Evolutionary conservation across 2,329 filamentous ascomycete species (phyloP), one percentile per base, ranked within the genome.

Genomic region (Penicillium sclerotiorum): DNA sequence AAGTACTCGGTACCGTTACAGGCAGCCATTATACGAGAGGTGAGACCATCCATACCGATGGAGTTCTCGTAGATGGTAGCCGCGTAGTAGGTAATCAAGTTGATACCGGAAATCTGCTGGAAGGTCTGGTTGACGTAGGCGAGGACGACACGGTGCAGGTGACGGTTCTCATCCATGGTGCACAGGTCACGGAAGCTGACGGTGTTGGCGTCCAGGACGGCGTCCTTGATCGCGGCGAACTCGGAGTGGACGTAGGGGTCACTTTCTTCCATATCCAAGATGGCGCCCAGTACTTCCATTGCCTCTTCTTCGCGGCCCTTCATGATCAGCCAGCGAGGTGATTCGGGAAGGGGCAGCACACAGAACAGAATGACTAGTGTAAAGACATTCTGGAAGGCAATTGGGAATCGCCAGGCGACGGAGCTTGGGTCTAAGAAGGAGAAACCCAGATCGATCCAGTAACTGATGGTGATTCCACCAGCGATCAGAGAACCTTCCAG

Each of bases 61-160:
- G 72, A 69, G 20, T 68, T 66, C 47, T 77, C 67, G 51, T 74
- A 73, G 46, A 77, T 73, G 1, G 64, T 65, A 1, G 75, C 65
- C 1, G 73, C 73, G 47, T 77, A 77, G 57, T 76, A 76, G 2
- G 74, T 75, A 48, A 75, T 73, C 21, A 75, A 41, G 49, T 75
- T 75, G 56, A 75, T 74, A 49, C 73, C 72, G 0, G 66, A 67
- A n/a, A 76, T 73, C 50, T 81, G 71, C 47, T 75, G 77, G 68
- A 80, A 83, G 71, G 81, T 75, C 61, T 82, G 79, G 65, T 81
- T 82, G 66, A 81, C 74, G 56, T 82, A 82, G 52, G 77, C 80
- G 21, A 83, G 72, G 11, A 78, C 62, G 8, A 77, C 78, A 47
- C 80, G 78, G 66, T 83, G 80, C 53, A 83, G 73, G 65, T 82